Percentiles rank a stretch among this genome's conserved stretches.
Evolutionary conservation across 2,329 filamentous ascomycete species (phyloP).

Genomic region (Sordariomycetes sp.): DNA sequence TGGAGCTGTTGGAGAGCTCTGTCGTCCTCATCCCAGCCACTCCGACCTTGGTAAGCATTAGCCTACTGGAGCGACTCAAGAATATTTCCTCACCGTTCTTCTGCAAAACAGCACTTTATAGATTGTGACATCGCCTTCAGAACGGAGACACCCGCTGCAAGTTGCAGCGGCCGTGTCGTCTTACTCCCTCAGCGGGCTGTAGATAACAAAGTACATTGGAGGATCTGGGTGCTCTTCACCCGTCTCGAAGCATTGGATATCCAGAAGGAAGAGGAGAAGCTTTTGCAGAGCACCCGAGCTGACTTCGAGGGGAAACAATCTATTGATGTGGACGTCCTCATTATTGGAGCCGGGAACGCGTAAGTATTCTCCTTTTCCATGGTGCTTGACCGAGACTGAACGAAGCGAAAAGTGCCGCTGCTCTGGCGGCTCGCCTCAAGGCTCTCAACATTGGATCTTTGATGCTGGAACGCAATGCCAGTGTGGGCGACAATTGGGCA

Average conservation of each 20-base stretch:
- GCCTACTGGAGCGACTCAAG: too few relatives aligned
- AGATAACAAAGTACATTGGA: slow-evolving; percentile 13
- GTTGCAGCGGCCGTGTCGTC: slow-evolving; percentile 19
- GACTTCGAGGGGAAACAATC: too few relatives aligned
- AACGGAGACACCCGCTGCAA: slow-evolving; percentile 17
- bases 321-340: slow-evolving; percentile 19
- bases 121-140: slow-evolving; percentile 15
- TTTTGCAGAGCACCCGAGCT: slow-evolving; percentile 13
- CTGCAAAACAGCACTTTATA: not conserved
- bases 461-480: slow-evolving; percentile 23
- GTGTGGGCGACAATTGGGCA: slow-evolving; percentile 28
- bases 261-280: slow-evolving; percentile 16
- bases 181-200: slow-evolving; percentile 13
- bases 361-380: too few relatives aligned
- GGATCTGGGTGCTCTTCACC: slow-evolving; percentile 22
- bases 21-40: slow-evolving; percentile 3
- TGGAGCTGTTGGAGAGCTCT: too few relatives aligned
- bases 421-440: slow-evolving; percentile 26
- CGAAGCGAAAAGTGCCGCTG: slow-evolving; percentile 10
- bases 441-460: slow-evolving; percentile 22
- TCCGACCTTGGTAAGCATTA: slow-evolving; percentile 6
- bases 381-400: too few relatives aligned
- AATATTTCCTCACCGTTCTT: not conserved
- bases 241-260: slow-evolving; percentile 14
- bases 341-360: slow-evolving; percentile 23